Percentiles rank a stretch among this genome's conserved stretches.
Evolutionary conservation across 2,329 filamentous ascomycete genomes (phyloP).

Genomic region (Trichophyton verrucosum): DNA sequence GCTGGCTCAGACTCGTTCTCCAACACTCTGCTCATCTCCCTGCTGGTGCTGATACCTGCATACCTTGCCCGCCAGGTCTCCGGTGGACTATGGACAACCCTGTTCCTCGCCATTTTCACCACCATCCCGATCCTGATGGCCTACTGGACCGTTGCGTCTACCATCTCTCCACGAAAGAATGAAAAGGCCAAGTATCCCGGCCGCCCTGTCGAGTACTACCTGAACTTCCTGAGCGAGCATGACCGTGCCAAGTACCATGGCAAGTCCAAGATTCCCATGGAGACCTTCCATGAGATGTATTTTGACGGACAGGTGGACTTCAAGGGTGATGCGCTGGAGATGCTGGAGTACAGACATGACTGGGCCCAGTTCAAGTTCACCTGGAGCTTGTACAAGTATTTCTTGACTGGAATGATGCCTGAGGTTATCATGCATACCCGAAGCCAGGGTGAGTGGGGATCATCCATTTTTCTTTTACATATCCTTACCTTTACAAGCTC

Average conservation of each 20-base stretch:
- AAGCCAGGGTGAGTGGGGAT: constrained; percentile 53
- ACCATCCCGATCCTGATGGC: constrained; percentile 63
- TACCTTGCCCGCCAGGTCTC: constrained; percentile 74
- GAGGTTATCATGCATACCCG: constrained; percentile 88
- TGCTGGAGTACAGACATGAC: constrained; percentile 88
- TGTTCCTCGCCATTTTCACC: constrained; percentile 74
- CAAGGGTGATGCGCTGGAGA: constrained; percentile 82
- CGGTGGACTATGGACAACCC: constrained; percentile 72
- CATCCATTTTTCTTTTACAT: background rate
- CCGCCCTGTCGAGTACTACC: constrained; percentile 79
- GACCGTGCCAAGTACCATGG: constrained; percentile 37
- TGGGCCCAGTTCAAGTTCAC: constrained; percentile 96
- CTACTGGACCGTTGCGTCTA: constrained; percentile 72
- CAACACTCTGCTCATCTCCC: constrained; percentile 60
- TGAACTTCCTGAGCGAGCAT: constrained; percentile 36
- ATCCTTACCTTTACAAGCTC: background rate
- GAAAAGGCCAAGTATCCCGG: constrained; percentile 83
- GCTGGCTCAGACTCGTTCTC: constrained; percentile 77
- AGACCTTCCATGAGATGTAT: constrained; percentile 97
- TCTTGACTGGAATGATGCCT: constrained; percentile 75
- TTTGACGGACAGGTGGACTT: constrained; percentile 90
- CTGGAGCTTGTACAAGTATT: constrained; percentile 69
- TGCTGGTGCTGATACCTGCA: constrained; percentile 59
- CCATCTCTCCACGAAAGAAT: constrained; percentile 76
- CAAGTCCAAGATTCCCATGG: constrained; percentile 41